Evolutionary conservation across 345 rosid species (phyloP), one percentile per base, ranked within the genome.

Genomic region (Cardamine occulta): DNA sequence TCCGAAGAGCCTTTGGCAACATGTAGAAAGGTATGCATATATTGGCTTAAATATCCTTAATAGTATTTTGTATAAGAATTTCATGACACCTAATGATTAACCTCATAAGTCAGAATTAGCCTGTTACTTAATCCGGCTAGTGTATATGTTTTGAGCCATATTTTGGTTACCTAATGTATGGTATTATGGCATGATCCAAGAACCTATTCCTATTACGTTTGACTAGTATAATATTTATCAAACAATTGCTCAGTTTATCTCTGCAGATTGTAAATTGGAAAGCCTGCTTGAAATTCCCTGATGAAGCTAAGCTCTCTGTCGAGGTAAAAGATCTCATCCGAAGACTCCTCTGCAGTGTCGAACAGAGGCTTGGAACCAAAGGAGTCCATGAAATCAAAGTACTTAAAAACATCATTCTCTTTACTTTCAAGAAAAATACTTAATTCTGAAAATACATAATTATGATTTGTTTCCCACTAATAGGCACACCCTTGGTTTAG

Each of bases 201-300:
- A 55, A 60, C 65, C 40, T 39, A 17, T 59, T 39, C 39, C 55
- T 10, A 10, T 48, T 54, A 24, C 7, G 40, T 66, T 28, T 70
- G 67, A 70, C 75, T 61, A 64, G 66, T 80, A 57, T 71, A 55
- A 66, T 73, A 70, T 74, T 65, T 66, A 66, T 78, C 60, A 74
- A 70, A 71, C 77, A 79, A 75, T 75, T 73, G 59, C 76, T 78
- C 70, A 78, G 81, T 65, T 75, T 47, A 59, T 73, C 63, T 73
- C 35, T 81, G 82, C 88, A 88, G 92, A 88, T 88, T 66, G 88
- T 88, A 58, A 85, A 88, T 63, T 88, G 92, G 89, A 83, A 83
- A 86, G 77, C 81, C 47, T 85, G 81, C 74, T 82, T 88, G 71
- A 88, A 86, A 62, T 88, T 88, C 63, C 89, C 92, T 39, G 87